Percentiles rank a stretch among this genome's conserved stretches.
phyloP scores from a whole-genome alignment of 2,329 filamentous ascomycete species.

The Pochonia chlamydosporia region DNA sequence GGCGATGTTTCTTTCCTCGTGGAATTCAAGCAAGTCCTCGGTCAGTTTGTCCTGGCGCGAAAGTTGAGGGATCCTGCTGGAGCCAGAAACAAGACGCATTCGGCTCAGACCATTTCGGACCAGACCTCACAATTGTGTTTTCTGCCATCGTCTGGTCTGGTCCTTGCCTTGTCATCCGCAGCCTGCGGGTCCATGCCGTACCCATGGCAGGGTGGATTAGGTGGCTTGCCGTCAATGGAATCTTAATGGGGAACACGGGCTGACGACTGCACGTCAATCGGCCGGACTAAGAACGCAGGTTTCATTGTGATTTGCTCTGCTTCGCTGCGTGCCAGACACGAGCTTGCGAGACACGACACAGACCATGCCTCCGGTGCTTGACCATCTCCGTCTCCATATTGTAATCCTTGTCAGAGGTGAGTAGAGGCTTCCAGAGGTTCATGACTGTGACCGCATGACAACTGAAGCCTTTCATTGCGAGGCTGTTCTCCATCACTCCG shows the following conservation, averaged over 20 bases:
- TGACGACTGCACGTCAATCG: not conserved
- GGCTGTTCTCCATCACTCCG: too few species aligned
- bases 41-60: too few species aligned
- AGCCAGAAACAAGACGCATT: not conserved
- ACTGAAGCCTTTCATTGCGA: too few species aligned
- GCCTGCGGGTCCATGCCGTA: not conserved
- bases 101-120: not conserved
- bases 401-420: too few species aligned
- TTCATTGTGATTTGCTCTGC: slow-evolving; percentile 2
- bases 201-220: not conserved
- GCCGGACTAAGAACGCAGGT: not conserved
- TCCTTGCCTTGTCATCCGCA: not conserved
- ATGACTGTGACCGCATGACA: too few species aligned
- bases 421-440: too few species aligned
- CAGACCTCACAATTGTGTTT: too few species aligned
- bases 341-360: not conserved
- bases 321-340: slow-evolving; percentile 4
- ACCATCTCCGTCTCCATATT: not conserved
- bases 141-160: too few species aligned
- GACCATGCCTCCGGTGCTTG: not conserved
- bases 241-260: not conserved
- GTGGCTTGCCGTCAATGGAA: slow-evolving; percentile 1
- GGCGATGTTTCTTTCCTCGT: too few species aligned
- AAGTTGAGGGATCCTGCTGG: too few species aligned
- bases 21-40: too few species aligned